Conservation (phyloP, 805 yeast genomes). For the Metschnikowia orientalis region DNA sequence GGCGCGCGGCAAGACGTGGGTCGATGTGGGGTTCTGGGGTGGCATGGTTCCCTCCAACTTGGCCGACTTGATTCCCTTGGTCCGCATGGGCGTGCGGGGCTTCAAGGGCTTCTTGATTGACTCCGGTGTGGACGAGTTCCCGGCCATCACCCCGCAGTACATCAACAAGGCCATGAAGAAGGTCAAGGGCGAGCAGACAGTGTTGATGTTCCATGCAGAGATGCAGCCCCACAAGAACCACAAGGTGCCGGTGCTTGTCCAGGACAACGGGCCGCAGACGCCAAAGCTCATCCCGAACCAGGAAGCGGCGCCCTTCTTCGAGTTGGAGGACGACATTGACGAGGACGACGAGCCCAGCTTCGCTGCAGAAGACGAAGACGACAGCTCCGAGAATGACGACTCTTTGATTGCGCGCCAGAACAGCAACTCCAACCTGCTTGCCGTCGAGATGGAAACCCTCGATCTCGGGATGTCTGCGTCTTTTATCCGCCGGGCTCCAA, state of each 20-base stretch:
- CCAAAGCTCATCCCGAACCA: conserved; percentile 25
- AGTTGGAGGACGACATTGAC: conserved; percentile 16
- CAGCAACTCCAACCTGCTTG: conserved; percentile 7
- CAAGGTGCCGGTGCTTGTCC: conserved; percentile 23
- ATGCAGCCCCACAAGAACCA: conserved; percentile 47
- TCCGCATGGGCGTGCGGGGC: conserved; percentile 85
- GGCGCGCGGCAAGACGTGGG: conserved; percentile 81
- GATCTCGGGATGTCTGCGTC: conserved; percentile 39
- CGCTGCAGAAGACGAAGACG: conserved; percentile 7
- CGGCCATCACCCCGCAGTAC: conserved; percentile 64
- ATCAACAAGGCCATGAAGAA: conserved; percentile 61
- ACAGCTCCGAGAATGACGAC: conserved; percentile 5
- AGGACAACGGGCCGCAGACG: conserved; percentile 20
- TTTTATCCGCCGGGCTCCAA: conserved; percentile 37
- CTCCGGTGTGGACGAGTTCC: conserved; percentile 95
- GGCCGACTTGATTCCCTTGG: conserved; percentile 65
- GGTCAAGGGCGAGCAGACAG: conserved; percentile 60
- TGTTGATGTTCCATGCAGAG: conserved; percentile 92
- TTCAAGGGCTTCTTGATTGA: conserved; percentile 91
- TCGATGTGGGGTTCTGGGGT: conserved; percentile 95
- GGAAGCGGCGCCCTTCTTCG: conserved; percentile 17
- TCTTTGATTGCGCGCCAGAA: conserved; percentile 3
- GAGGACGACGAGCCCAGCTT: conserved; percentile 12
- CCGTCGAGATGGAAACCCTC: conserved; percentile 28
- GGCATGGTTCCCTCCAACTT: conserved; percentile 82